Evolutionary conservation across 345 rosid genomes (phyloP), one percentile per base, ranked within the genome.

Genomic region (Atalantia buxifolia): DNA sequence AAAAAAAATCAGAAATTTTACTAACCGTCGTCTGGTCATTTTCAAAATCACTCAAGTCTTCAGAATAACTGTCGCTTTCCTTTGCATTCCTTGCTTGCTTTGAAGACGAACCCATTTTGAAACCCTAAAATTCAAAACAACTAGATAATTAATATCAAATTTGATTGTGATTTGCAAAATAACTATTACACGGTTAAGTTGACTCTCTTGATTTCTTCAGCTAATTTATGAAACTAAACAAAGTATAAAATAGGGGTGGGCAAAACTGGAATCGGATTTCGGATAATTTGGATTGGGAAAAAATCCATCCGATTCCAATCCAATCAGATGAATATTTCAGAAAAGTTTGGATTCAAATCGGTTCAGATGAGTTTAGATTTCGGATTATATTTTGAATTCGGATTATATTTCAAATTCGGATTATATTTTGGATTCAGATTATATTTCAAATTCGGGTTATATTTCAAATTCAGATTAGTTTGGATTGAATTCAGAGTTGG

Each of bases 31-130:
- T 83, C 65, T 63, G 28, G 50, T 70, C 75, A 9, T 68, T 71
- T 60, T 81, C 89, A 24, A 77, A 55, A 60, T 80, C 87, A 50
- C 84, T 83, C 1, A 76, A 74, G 56, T 81, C 89, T 81, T 85
- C 87, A 25, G 77, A 77, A 19, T 74, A 84, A 69, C 83, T 77
- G 6, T 68, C 78, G 62, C 77, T 33, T 63, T 65, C 84, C 76
- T 77, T 79, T 67, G 78, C 81, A 65, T 75, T 85, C 74, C 76
- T 87, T 27, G 86, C 68, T 40, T 66, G 78, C 83, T 83, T 88
- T 5, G 87, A 74, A 38, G 86, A 76, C 4, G 78, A 61, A 45
- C 82, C 87, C 91, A 85, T 89, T 62, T 40, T 56, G 14, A 72
- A 68, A 27, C 70, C 81, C 72, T 6, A n/a, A 71, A 30, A 50